phyloP scores from a whole-genome alignment of 129 eudicot species.

The Escallonia rubra region DNA sequence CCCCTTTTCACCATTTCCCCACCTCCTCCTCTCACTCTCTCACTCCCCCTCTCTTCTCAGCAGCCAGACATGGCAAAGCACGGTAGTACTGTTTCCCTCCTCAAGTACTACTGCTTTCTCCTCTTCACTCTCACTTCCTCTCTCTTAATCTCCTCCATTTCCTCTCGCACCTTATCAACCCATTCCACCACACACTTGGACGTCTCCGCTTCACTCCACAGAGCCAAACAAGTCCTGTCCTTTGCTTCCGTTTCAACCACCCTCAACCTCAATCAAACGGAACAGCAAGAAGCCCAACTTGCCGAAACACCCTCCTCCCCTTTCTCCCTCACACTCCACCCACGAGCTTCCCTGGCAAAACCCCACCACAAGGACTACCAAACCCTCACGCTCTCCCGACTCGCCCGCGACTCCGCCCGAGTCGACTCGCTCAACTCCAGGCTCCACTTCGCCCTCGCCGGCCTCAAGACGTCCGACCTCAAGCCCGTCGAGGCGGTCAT shows the following conservation, averaged over 20 bases:
- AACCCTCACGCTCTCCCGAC: constrained; percentile 31
- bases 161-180: neutral
- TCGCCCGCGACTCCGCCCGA: constrained; percentile 31
- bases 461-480: constrained; percentile 7
- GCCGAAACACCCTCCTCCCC: neutral
- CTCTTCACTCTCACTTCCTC: neutral
- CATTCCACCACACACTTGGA: neutral
- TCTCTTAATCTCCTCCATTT: neutral
- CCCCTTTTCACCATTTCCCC: neutral
- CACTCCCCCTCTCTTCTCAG: neutral
- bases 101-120: neutral
- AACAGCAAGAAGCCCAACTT: no score
- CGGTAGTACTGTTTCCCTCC: neutral
- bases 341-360: constrained; percentile 21
- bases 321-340: constrained; percentile 18
- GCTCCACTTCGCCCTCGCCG: constrained; percentile 6
- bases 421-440: constrained; percentile 13
- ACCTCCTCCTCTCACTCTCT: neutral
- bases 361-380: constrained; percentile 20
- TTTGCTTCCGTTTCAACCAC: neutral
- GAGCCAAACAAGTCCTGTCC: constrained; percentile 9
- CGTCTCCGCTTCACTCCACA: neutral
- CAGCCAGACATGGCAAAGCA: neutral
- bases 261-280: neutral
- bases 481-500: constrained; percentile 13